Percentiles rank a stretch among this genome's conserved stretches.
These are phyloP conservation scores for Oryza glumipatula DNA, from an alignment of 176 grass and related monocot species.

Conservation along the genomic window DNA sequence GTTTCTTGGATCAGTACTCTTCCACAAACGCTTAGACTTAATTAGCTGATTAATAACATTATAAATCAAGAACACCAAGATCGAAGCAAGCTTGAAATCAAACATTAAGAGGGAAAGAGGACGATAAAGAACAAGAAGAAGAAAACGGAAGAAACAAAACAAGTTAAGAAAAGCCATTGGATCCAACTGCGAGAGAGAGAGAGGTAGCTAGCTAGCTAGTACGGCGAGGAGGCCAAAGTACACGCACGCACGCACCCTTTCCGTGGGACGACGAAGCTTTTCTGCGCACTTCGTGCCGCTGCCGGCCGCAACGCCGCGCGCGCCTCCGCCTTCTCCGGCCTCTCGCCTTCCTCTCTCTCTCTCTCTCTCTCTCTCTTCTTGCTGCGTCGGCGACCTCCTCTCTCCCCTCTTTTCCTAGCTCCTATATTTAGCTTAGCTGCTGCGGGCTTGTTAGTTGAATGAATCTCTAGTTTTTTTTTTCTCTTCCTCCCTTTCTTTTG, in stretches of 20 bases:
- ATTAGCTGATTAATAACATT: slow-evolving; percentile 4
- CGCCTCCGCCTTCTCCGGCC: background rate
- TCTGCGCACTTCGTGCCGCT: slow-evolving; percentile 38
- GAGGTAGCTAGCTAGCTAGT: background rate
- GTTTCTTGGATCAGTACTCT: slow-evolving; percentile 36
- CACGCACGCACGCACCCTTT: slow-evolving; percentile 40
- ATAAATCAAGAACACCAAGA: background rate
- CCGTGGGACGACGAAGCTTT: slow-evolving; percentile 24
- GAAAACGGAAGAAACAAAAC: background rate
- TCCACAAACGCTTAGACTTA: background rate
- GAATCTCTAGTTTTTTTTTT: background rate
- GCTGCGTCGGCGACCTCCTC: background rate
- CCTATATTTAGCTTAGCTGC: slow-evolving; percentile 7
- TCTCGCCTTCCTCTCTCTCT: background rate
- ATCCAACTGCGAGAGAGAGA: slow-evolving; percentile 23
- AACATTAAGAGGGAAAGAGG: slow-evolving; percentile 12
- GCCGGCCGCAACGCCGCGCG: slow-evolving; percentile 14
- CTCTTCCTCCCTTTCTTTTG: background rate
- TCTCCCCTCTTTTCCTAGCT: background rate
- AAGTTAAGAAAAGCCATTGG: background rate
- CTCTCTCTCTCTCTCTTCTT: background rate
- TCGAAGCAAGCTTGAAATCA: background rate
- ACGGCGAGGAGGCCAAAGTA: slow-evolving; percentile 17
- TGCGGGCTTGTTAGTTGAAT: background rate
- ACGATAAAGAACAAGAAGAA: background rate